phyloP scores from a whole-genome alignment of 176 grass and related monocot genomes.

The Leersia perrieri region DNA sequence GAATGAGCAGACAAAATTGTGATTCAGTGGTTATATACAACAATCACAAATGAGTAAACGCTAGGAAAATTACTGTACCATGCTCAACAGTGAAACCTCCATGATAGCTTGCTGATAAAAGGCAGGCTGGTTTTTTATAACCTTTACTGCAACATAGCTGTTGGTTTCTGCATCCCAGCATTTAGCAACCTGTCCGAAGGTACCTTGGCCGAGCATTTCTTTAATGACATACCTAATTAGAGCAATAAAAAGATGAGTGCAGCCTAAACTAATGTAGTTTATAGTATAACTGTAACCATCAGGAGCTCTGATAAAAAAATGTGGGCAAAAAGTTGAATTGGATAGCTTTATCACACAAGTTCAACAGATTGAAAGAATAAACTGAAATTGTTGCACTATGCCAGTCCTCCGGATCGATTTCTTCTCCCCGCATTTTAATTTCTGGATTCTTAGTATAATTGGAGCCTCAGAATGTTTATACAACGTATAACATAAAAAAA shows the following conservation, averaged over 20 bases:
- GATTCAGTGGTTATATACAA: slow-evolving; percentile 7
- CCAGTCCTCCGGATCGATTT: neutral
- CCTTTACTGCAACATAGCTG: slow-evolving; percentile 84
- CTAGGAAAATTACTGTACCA: slow-evolving; percentile 50
- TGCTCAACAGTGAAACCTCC: slow-evolving; percentile 82
- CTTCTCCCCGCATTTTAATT: neutral
- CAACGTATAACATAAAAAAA: slow-evolving; percentile 15
- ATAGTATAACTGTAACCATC: neutral
- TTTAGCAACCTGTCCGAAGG: slow-evolving; percentile 95
- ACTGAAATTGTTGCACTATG: neutral
- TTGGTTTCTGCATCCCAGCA: slow-evolving; percentile 86
- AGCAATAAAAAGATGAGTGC: slow-evolving; percentile 8
- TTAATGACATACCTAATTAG: slow-evolving; percentile 79
- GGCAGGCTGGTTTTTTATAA: slow-evolving; percentile 98
- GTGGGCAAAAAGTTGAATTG: neutral
- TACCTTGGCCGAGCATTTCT: slow-evolving; percentile 98
- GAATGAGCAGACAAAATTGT: slow-evolving; percentile 22
- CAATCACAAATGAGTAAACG: neutral
- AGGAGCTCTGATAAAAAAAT: neutral
- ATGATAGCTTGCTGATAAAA: slow-evolving; percentile 88
- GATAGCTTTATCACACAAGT: slow-evolving; percentile 5
- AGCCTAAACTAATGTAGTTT: neutral
- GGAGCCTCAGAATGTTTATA: neutral
- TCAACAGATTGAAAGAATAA: slow-evolving; percentile 6
- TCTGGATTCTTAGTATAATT: slow-evolving; percentile 23